Conservation (phyloP, 2,329 filamentous ascomycete genomes). For the Zymoseptoria passerinii region DNA sequence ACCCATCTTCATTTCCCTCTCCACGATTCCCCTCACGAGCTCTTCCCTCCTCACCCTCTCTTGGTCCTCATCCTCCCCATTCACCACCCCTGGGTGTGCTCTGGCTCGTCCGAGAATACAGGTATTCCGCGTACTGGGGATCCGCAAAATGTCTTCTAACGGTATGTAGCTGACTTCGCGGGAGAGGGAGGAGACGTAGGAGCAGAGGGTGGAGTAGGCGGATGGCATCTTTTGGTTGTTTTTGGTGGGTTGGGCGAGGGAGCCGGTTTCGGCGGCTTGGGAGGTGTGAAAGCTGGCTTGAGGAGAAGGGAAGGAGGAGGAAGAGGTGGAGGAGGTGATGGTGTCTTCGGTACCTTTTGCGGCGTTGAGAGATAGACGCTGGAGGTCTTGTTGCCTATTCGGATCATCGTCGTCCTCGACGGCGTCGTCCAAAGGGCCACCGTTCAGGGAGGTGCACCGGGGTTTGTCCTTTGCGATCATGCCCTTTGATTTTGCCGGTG, state of each 20-base stretch:
- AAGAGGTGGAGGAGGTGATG: too few species aligned
- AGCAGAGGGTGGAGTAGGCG: constrained; percentile 74
- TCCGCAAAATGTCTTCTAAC: constrained; percentile 79
- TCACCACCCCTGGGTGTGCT: background rate
- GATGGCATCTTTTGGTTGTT: constrained; percentile 43
- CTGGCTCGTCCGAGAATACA: constrained; percentile 60
- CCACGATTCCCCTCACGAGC: constrained; percentile 53
- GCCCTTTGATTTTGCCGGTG: constrained; percentile 29
- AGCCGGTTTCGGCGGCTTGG: constrained; percentile 30
- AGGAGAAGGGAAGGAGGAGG: too few species aligned
- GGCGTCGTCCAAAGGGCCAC: too few species aligned
- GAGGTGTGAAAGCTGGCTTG: too few species aligned
- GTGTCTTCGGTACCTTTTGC: too few species aligned
- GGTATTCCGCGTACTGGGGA: constrained; percentile 84
- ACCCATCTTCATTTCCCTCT: constrained; percentile 43
- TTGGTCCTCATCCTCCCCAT: background rate
- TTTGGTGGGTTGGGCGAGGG: constrained; percentile 22
- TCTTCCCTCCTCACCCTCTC: constrained; percentile 46
- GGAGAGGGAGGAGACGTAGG: constrained; percentile 65
- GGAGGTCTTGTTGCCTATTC: constrained; percentile 17
- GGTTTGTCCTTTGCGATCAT: too few species aligned
- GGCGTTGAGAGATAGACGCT: background rate
- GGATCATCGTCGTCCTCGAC: too few species aligned
- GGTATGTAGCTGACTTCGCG: constrained; percentile 64
- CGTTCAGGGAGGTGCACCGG: too few species aligned